Base-by-base conservation (phyloP, 768 basidiomycete species). In the Lanmaoa rubissima region DNA sequence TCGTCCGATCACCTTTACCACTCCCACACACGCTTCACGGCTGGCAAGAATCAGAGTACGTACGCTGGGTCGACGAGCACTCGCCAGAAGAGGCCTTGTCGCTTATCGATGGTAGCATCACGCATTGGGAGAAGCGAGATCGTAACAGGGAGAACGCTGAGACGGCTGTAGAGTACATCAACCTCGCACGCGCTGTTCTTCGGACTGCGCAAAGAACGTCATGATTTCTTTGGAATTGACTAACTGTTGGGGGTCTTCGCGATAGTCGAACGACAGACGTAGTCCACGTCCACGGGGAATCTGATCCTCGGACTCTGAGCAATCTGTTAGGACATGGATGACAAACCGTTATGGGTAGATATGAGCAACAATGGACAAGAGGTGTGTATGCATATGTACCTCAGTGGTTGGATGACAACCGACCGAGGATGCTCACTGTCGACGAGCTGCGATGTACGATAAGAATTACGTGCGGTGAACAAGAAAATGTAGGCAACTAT, bases 11-110 rank as follows among this genome's bases (percentile, higher is more conserved):
- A 2, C 87, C 90, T 1, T 79, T 92, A 52, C 83, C 89, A 6
- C 79, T 98, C 39, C 96, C 97, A 11, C 93, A 99, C 69, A 80
- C 82, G 48, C 71, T 94, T 53, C 94, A 98, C 66, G 88, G 90
- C 0, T 98, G 97, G 96, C 88, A 91, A 55, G 94, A 98, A 68
- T 82, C 88, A 4, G 97, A 98, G 75, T 99, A 99, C 71, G 91
- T 97, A 48, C 84, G 92, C 43, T 99, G 95, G 94, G 80, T 98
- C 13, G 89, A 92, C 57, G 95, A 97, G 68, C 97, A 98, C 66
- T 77, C 84, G 2, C 84, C 87, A 57, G 81, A 79, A 57, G 96
- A 98, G 68, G 82, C 88, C 9, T 83, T 85, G 82, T 83, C 82
- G 14, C 79, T 98, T 44, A 75, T 99, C 12, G 90, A 94, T 51